A percentile compares a stretch with the other conserved stretches of the same genome.
phyloP scores from a whole-genome alignment of 345 rosid genomes.

The Salix exigua region DNA sequence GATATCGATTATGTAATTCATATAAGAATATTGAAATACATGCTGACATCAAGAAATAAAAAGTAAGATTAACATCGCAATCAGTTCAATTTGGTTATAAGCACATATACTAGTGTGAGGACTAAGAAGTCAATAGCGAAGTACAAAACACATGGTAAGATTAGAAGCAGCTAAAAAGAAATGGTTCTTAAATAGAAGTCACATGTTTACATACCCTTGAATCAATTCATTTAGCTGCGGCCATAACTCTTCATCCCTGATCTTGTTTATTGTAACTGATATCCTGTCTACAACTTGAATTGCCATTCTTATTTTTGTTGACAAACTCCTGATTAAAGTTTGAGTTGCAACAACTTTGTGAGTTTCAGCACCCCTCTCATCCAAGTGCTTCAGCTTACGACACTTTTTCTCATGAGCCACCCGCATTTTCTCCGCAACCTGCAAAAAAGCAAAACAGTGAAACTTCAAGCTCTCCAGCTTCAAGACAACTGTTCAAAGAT shows the following conservation, averaged over 20 bases:
- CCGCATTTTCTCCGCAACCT: slow-evolving; percentile 94
- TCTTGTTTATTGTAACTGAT: slow-evolving; percentile 76
- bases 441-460: slow-evolving; percentile 20
- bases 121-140: neutral
- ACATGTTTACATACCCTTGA: slow-evolving; percentile 56
- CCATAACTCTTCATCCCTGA: slow-evolving; percentile 95
- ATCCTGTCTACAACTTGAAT: slow-evolving; percentile 87
- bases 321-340: slow-evolving; percentile 49
- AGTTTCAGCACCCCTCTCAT: slow-evolving; percentile 79
- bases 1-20: neutral
- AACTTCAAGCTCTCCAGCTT: neutral
- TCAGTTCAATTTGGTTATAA: neutral
- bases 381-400: slow-evolving; percentile 66
- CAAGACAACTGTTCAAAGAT: neutral
- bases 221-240: slow-evolving; percentile 83
- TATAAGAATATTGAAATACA: neutral
- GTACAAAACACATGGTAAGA: neutral
- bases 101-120: neutral
- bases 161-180: neutral
- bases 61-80: neutral
- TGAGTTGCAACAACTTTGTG: slow-evolving; percentile 58
- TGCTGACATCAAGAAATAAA: neutral
- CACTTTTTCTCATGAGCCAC: slow-evolving; percentile 66
- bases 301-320: slow-evolving; percentile 80
- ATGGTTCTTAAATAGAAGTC: slow-evolving; percentile 2